Conservation (phyloP, 306 rosid species). For the Corylus avellana region DNA sequence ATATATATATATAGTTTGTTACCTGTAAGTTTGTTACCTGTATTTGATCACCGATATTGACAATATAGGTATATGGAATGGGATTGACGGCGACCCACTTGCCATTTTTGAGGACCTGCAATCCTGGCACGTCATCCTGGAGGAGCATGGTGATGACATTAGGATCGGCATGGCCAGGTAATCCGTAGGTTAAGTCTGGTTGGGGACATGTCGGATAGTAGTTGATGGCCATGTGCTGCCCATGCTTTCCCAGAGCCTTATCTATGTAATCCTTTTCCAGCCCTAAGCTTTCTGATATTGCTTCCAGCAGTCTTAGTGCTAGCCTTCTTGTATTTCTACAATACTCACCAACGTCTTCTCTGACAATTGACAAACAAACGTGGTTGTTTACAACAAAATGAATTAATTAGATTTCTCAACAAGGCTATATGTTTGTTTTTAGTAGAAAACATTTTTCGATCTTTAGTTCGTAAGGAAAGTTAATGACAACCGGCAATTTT, state of each 20-base stretch:
- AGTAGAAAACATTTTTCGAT: too few relatives aligned
- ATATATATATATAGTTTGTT: neutral
- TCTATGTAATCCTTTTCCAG: conserved; percentile 27
- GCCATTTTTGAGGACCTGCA: conserved; percentile 29
- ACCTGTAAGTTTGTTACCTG: conserved; percentile 32
- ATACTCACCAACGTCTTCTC: conserved; percentile 19
- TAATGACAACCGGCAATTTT: too few relatives aligned
- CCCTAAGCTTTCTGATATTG: conserved; percentile 34
- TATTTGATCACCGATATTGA: conserved; percentile 34
- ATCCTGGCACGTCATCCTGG: conserved; percentile 35
- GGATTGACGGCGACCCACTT: conserved; percentile 33
- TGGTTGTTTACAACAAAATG: too few relatives aligned
- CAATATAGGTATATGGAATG: conserved; percentile 26
- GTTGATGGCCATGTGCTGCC: conserved; percentile 38
- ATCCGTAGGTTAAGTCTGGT: conserved; percentile 33
- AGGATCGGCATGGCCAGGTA: conserved; percentile 32
- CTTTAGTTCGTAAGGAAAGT: too few relatives aligned
- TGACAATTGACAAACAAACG: conserved; percentile 7
- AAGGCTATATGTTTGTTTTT: too few relatives aligned
- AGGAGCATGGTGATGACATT: conserved; percentile 34
- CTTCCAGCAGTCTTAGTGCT: conserved; percentile 19
- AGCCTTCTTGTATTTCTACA: conserved; percentile 18
- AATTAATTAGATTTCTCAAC: neutral
- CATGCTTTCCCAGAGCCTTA: conserved; percentile 26
- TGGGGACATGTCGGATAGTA: conserved; percentile 35